Percentiles rank a stretch among this genome's conserved stretches.
Conservation (phyloP, 257 asterid genomes). For the Nicotiana undulata region DNA sequence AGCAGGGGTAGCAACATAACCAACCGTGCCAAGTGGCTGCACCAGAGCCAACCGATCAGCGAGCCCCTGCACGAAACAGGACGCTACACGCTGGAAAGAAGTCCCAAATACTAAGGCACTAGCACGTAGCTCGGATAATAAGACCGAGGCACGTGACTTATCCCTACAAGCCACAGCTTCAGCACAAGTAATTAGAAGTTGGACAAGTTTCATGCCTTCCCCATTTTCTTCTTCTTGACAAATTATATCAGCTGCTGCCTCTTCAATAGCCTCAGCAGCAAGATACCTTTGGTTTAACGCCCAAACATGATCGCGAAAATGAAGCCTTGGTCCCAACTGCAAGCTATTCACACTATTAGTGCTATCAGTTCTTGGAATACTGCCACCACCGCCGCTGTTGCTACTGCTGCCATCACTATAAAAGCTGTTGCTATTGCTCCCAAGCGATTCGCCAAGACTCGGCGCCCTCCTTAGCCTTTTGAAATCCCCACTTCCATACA, state of each 20-base stretch:
- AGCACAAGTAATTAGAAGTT: slow-evolving; percentile 65
- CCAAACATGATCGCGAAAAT: slow-evolving; percentile 64
- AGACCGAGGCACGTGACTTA: slow-evolving; percentile 48
- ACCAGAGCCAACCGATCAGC: slow-evolving; percentile 57
- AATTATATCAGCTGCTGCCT: slow-evolving; percentile 25
- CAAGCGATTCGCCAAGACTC: slow-evolving; percentile 22
- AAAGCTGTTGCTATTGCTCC: slow-evolving; percentile 9
- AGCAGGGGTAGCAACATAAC: slow-evolving; percentile 29
- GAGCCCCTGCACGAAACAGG: slow-evolving; percentile 67
- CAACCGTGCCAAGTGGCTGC: slow-evolving; percentile 66
- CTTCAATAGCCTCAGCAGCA: slow-evolving; percentile 54
- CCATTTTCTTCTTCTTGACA: slow-evolving; percentile 19
- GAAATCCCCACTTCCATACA: slow-evolving; percentile 31
- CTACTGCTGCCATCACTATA: slow-evolving; percentile 7
- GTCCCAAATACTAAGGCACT: slow-evolving; percentile 67
- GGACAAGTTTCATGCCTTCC: slow-evolving; percentile 57
- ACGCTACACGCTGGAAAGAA: slow-evolving; percentile 82
- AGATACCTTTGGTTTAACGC: slow-evolving; percentile 48
- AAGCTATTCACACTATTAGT: slow-evolving; percentile 33
- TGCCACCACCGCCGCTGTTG: slow-evolving; percentile 12
- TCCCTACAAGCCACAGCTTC: slow-evolving; percentile 85
- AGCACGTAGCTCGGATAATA: slow-evolving; percentile 54
- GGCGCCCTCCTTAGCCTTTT: slow-evolving; percentile 39
- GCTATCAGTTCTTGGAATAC: slow-evolving; percentile 30
- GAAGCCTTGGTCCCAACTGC: slow-evolving; percentile 22